Percentiles rank a stretch among this genome's conserved stretches.
Evolutionary conservation across 306 rosid genomes (phyloP).

Genomic region (Adenanthera pavonina): DNA sequence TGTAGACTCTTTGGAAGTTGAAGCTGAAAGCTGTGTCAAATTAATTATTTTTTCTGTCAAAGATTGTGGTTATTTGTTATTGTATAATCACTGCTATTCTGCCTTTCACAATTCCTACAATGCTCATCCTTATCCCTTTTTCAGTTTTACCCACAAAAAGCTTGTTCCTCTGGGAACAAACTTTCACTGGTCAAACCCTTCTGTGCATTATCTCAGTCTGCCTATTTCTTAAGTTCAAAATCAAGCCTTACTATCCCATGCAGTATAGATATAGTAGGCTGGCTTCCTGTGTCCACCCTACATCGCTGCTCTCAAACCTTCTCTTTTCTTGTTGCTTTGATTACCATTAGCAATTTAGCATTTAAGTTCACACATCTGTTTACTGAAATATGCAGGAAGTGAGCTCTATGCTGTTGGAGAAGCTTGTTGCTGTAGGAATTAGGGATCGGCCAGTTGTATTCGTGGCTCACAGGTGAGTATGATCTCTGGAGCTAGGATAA

Average conservation of each 20-base stretch:
- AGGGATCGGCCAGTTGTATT: slow-evolving; percentile 93
- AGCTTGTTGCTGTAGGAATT: slow-evolving; percentile 91
- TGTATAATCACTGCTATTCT: background rate
- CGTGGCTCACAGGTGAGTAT: slow-evolving; percentile 85
- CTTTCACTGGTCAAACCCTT: slow-evolving; percentile 26
- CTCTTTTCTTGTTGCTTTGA: slow-evolving; percentile 12
- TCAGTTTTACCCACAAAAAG: background rate
- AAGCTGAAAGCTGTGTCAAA: slow-evolving; percentile 1
- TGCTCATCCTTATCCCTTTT: slow-evolving; percentile 8
- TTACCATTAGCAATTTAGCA: slow-evolving; percentile 35
- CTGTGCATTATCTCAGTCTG: slow-evolving; percentile 13
- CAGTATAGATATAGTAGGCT: slow-evolving; percentile 13
- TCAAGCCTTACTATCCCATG: background rate
- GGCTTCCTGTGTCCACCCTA: slow-evolving; percentile 27
- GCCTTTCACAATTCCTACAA: slow-evolving; percentile 22
- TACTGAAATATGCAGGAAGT: slow-evolving; percentile 75
- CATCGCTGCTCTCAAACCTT: slow-evolving; percentile 26
- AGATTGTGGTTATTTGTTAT: background rate
- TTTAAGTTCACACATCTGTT: slow-evolving; percentile 30
- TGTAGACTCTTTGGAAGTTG: background rate
- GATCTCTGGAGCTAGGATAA: background rate
- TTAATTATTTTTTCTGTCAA: background rate
- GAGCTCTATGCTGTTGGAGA: slow-evolving; percentile 88
- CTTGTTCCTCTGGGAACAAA: slow-evolving; percentile 2
- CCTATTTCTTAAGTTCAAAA: slow-evolving; percentile 23